Percentiles rank a stretch among this genome's conserved stretches.
Evolutionary conservation across 2,329 filamentous ascomycete species (phyloP).

Genomic region (Dothiorella sarmentorum): DNA sequence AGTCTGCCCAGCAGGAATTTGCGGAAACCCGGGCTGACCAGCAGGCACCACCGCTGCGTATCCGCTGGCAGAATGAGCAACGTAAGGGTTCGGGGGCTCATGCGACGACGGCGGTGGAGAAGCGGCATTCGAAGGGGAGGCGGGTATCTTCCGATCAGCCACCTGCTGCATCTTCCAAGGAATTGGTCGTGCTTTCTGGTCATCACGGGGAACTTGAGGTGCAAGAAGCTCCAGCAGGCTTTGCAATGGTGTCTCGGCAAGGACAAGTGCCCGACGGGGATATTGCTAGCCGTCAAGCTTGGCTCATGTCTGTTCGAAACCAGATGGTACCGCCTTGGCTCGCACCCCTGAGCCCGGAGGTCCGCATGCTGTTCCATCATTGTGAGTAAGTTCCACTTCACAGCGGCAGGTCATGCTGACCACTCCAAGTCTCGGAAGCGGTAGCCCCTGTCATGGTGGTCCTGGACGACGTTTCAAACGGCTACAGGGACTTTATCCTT

Average conservation of each 20-base stretch:
- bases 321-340: constrained; percentile 24
- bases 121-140: background rate
- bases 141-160: background rate
- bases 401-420: background rate
- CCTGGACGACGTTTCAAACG: constrained; percentile 36
- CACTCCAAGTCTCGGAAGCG: constrained; percentile 31
- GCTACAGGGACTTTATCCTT: constrained; percentile 40
- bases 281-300: background rate
- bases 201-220: too few species aligned
- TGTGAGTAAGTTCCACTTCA: constrained; percentile 25
- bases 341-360: constrained; percentile 27
- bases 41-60: background rate
- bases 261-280: background rate
- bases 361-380: constrained; percentile 37
- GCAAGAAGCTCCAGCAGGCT: background rate
- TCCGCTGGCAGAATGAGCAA: background rate
- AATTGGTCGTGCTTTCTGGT: too few species aligned
- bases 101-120: background rate
- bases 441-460: constrained; percentile 43
- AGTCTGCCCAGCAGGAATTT: background rate
- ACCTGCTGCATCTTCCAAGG: background rate
- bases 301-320: background rate
- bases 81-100: too few species aligned
- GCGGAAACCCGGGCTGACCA: background rate
- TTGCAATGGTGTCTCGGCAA: too few species aligned